Evolutionary conservation across 1,284 basidiomycete genomes (phyloP), one percentile per base, ranked within the genome.

Genomic region (Moniliella sp.): DNA sequence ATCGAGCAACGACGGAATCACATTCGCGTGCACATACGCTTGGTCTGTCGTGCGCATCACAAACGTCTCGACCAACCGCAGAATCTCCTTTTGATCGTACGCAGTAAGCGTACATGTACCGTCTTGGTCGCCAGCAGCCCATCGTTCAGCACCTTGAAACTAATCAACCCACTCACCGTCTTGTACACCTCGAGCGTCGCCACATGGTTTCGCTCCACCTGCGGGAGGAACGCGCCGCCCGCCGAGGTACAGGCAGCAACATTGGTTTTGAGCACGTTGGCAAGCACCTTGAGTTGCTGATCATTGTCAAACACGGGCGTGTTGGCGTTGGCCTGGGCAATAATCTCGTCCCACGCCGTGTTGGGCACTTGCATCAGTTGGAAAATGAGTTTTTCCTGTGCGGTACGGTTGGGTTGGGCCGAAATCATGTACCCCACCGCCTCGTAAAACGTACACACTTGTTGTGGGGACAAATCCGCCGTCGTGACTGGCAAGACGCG

Each of bases 381-480:
- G 15, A 74, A 69, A 35, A 99, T 94, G 36, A 97, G 67, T 43
- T 82, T 77, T 65, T 97, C 91, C 63, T 94, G 91, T 45, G 79
- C 80, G 11, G 81, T 77, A 61, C 91, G 88, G 64, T 97, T 93
- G 27, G 88, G 88, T 61, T 97, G 91, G 1, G 88, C 84, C 12
- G 86, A 83, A 50, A 99, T 93, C 91, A 97, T 97, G 66, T 94
- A 84, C 13, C 91, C 91, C 30, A 94, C 79, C 4, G 91, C 91
- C 65, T 99, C 88, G 40, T 61, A 61, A 37, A 61, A 61, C 27
- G 59, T 61, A 42, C 60, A 57, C 27, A 60, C 79, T 66, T 99
- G 91, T 55, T 82, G 79, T 25, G 91, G 82, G 3, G 80, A 80
- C 12, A 99, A 67, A 60, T 97, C 91, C 30, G 84, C 76, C 2